Conservation (phyloP, 2,329 filamentous ascomycete genomes). For the Clarireedia monteithiana region DNA sequence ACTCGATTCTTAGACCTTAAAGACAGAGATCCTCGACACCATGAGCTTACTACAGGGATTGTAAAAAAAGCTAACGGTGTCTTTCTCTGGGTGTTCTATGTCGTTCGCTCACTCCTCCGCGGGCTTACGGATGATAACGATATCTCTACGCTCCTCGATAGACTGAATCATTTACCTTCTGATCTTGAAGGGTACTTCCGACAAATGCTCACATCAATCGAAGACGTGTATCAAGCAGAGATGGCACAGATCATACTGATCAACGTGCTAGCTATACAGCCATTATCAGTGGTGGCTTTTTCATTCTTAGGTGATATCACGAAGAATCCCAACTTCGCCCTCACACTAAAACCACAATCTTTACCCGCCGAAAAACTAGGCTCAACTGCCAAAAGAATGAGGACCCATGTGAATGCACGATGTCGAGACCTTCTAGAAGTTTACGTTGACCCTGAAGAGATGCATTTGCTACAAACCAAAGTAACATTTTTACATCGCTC, state of each 20-base stretch:
- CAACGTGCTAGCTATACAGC: not conserved
- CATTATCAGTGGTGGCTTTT: not conserved
- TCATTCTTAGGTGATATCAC: not conserved
- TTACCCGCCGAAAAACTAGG: not conserved
- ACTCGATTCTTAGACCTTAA: not conserved
- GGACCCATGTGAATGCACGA: not conserved
- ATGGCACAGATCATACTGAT: not conserved
- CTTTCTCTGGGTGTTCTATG: not conserved
- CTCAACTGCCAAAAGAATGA: not conserved
- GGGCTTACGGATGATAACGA: not conserved
- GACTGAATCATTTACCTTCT: not conserved
- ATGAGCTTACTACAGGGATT: not conserved
- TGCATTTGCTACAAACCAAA: not conserved
- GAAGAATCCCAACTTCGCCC: not conserved
- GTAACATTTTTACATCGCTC: not conserved
- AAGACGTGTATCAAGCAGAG: not conserved
- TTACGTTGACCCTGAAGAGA: not conserved
- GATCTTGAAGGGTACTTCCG: not conserved
- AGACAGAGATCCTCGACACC: not conserved
- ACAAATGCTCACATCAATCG: not conserved
- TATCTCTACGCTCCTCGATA: not conserved
- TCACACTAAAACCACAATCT: not conserved
- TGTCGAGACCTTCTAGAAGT: not conserved
- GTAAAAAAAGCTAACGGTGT: not conserved
- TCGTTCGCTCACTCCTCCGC: not conserved